Evolutionary conservation across 768 basidiomycete genomes (phyloP).

Genomic region (Tylopilus vinaceipallidus): DNA sequence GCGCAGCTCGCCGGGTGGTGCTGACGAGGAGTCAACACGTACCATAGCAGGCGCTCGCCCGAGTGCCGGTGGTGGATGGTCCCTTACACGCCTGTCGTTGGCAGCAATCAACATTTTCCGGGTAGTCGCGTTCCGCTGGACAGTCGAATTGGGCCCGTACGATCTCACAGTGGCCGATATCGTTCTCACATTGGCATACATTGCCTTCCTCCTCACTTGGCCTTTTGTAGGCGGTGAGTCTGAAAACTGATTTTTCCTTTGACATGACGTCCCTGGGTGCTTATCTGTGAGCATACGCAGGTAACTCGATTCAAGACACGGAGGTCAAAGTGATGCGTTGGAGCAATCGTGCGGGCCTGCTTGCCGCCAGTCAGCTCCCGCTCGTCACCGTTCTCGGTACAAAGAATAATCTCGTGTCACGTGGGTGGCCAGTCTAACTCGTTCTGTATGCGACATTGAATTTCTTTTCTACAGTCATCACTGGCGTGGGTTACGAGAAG

Average conservation of each 20-base stretch:
- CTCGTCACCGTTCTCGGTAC: constrained; percentile 45
- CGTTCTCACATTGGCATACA: constrained; percentile 45
- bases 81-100: constrained; percentile 37
- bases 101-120: constrained; percentile 44
- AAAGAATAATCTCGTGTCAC: constrained; percentile 47
- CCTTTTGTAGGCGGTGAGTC: constrained; percentile 46
- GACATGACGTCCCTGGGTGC: neutral
- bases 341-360: constrained; percentile 28
- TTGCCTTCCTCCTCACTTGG: constrained; percentile 43
- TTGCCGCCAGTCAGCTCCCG: constrained; percentile 40
- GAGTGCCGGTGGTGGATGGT: constrained; percentile 31
- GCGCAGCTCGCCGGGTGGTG: neutral
- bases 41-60: neutral
- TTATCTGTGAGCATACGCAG: constrained; percentile 6
- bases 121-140: constrained; percentile 48
- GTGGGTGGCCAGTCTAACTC: constrained; percentile 18
- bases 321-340: constrained; percentile 21
- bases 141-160: constrained; percentile 43
- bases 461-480: constrained; percentile 20
- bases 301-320: neutral
- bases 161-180: constrained; percentile 43
- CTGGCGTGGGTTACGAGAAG: constrained; percentile 29
- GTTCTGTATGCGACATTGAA: neutral
- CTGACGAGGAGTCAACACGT: constrained; percentile 20
- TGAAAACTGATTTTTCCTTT: neutral